Evolutionary conservation across 2,329 filamentous ascomycete genomes (phyloP).

Genomic region (Cercospora beticola): DNA sequence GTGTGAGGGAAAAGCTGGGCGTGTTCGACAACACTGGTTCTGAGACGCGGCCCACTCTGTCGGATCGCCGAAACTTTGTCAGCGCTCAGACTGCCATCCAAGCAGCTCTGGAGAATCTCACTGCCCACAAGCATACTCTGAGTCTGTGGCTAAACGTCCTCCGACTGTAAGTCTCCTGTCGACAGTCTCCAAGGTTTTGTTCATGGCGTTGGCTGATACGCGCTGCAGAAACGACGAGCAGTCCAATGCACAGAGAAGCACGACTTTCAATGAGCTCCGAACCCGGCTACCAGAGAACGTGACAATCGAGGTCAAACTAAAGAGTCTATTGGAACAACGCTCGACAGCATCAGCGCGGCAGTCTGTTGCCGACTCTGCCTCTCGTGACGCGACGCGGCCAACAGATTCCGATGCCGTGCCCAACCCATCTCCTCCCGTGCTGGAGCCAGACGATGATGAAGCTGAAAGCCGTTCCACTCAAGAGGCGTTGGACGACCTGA

Average conservation of each 20-base stretch:
- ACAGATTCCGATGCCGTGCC: background rate
- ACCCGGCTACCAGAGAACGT: background rate
- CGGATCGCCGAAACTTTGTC: slow-evolving; percentile 2
- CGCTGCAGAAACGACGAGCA: background rate
- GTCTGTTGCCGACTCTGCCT: background rate
- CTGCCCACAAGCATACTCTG: slow-evolving; percentile 2
- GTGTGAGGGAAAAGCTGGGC: slow-evolving; percentile 2
- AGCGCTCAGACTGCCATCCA: background rate
- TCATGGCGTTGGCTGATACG: background rate
- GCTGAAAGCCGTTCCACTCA: background rate
- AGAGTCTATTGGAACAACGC: background rate
- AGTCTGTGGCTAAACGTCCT: slow-evolving; percentile 6
- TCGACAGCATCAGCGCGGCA: background rate
- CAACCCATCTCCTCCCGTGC: background rate
- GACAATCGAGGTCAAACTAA: background rate
- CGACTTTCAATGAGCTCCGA: background rate
- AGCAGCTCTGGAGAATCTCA: background rate
- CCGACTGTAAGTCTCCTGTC: background rate
- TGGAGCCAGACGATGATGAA: background rate
- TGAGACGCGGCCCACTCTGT: background rate
- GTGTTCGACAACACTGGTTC: background rate
- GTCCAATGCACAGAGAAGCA: background rate
- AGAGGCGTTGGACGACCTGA: background rate
- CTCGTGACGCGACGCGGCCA: background rate
- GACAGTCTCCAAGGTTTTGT: background rate